phyloP scores from a whole-genome alignment of 1,284 basidiomycete genomes.

The Rhodotorula mucilaginosa region DNA sequence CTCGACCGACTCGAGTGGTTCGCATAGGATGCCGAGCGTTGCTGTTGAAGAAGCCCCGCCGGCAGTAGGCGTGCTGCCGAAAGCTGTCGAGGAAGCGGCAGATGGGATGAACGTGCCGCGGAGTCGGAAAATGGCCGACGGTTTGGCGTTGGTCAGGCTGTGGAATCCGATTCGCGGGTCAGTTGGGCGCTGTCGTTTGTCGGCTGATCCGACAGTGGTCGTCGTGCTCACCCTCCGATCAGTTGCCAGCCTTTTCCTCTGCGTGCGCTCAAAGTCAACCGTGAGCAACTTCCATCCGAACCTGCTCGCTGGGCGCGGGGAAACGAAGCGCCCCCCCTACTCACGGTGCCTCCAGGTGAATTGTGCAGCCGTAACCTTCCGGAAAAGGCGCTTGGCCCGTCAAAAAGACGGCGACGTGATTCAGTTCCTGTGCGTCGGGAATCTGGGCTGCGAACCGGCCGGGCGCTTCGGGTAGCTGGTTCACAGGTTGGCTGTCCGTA shows the following conservation, averaged over 20 bases:
- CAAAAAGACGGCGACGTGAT: constrained; percentile 85
- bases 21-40: constrained; percentile 36
- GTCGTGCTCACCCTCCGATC: constrained; percentile 69
- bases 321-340: background rate
- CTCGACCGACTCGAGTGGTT: constrained; percentile 32
- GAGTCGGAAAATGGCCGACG: constrained; percentile 85
- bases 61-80: background rate
- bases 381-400: constrained; percentile 83
- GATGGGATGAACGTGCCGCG: constrained; percentile 58
- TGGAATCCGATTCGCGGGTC: background rate
- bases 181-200: background rate
- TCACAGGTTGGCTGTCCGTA: constrained; percentile 19
- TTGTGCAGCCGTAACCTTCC: constrained; percentile 80
- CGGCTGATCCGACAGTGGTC: too few relatives aligned
- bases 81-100: background rate
- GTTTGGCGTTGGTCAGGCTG: constrained; percentile 86
- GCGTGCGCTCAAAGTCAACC: background rate
- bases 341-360: constrained; percentile 80
- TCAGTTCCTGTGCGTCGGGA: constrained; percentile 70
- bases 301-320: background rate
- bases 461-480: constrained; percentile 25
- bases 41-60: background rate
- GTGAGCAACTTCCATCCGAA: background rate
- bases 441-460: constrained; percentile 69
- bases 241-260: constrained; percentile 76